phyloP scores from a whole-genome alignment of 441 rosid species.

The Hura crepitans region DNA sequence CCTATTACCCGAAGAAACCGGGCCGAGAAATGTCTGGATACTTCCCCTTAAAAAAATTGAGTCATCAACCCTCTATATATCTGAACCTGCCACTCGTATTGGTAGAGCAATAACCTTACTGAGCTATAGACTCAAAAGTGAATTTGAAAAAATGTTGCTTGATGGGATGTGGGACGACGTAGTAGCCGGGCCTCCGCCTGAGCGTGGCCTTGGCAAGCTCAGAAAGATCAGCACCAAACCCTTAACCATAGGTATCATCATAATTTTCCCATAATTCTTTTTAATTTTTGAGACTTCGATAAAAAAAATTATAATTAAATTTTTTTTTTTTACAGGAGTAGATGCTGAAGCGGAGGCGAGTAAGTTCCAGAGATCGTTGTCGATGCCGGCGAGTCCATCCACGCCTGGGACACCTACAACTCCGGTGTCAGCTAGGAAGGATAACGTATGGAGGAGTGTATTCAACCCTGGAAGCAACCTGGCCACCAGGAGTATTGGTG shows the following conservation, averaged over 20 bases:
- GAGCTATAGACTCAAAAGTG: not conserved
- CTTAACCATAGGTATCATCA: conserved; percentile 39
- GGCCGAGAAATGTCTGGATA: conserved; percentile 1
- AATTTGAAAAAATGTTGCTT: conserved; percentile 45
- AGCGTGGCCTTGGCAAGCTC: conserved; percentile 72
- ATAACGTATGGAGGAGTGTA: conserved; percentile 96
- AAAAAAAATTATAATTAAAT: too few species aligned
- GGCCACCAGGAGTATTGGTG: conserved; percentile 62
- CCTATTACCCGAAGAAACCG: not conserved
- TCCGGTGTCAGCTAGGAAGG: conserved; percentile 59
- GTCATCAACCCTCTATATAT: conserved; percentile 23
- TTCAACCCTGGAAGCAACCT: conserved; percentile 93
- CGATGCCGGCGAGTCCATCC: conserved; percentile 46
- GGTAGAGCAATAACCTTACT: not conserved
- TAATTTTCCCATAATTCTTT: too few species aligned
- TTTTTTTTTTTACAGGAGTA: too few species aligned
- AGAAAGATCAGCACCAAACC: conserved; percentile 57
- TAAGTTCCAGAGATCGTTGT: conserved; percentile 41
- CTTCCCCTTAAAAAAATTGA: not conserved
- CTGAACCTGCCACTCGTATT: fast-evolving
- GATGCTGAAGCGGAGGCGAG: conserved; percentile 27
- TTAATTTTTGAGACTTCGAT: too few species aligned
- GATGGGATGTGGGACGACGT: conserved; percentile 87
- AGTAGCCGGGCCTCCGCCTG: conserved; percentile 88
- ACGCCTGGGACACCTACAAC: conserved; percentile 67